Base-by-base conservation (phyloP, 495 filamentous ascomycete genomes). In the Neurospora terricola region DNA sequence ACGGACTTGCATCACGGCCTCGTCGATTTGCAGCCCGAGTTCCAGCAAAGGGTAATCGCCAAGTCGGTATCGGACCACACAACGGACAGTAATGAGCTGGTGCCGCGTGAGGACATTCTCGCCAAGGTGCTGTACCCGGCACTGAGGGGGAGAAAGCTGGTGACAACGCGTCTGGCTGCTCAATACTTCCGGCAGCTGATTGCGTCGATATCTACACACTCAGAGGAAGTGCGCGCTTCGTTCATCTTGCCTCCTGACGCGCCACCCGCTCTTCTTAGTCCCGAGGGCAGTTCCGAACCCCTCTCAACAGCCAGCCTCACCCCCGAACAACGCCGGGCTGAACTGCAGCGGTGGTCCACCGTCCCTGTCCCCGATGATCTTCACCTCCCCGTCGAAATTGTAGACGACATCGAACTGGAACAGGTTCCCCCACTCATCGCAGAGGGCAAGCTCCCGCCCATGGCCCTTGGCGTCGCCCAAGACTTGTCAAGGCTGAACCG, bases 1-100 rank as follows among this genome's bases (percentile, higher is more conserved):
- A 81, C 82, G 0, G 84, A 85, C 70, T 74, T 85, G 11, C 82
- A 83, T 27, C 82, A 85, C 72, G 78, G 78, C 36, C 75, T 76
- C 1, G 72, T 79, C 5, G 69, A 79, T 4, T 45, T 74, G 18
- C 80, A 79, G 69, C 78, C 80, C 14, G 42, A 71, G n/a, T 72
- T 73, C 4, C 81, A 83, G 62, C 78, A 79, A 10, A 48, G 75
- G 16, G 81, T 84, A 38, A 81, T 85, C 39, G 74, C 74, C 4
- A 73, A 76, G 23, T 78, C 78, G 5, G 75, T 84, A 38, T 72
- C 78, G 9, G 77, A 80, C 30, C 83, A 83, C 71, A 78, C 82
- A 18, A 77, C 77, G 4, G 78, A 77, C 30, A 75, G 40, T 16
- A 21, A 74, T 38, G 76, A 78, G n/a, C 76, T 75, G 69, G 82